These are phyloP conservation scores for Ceratocystis lukuohia DNA, from an alignment of 2,329 filamentous ascomycete species.

Conservation along the genomic window DNA sequence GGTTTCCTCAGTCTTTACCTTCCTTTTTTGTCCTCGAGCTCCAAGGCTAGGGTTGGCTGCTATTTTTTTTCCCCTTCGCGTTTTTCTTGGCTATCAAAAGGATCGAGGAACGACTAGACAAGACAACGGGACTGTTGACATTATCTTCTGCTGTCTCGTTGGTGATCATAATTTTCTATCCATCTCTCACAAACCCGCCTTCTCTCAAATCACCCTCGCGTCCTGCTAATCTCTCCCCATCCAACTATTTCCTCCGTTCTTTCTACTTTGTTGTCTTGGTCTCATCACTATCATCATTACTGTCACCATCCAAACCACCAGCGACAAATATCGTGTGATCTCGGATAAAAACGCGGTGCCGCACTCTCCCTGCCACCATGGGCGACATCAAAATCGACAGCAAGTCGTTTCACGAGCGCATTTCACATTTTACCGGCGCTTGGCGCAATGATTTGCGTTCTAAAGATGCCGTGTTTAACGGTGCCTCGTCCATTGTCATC, in stretches of 20 bases:
- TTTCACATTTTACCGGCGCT: slow-evolving; percentile 71
- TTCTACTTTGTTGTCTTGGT: neutral
- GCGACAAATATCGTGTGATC: neutral
- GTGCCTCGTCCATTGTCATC: slow-evolving; percentile 73
- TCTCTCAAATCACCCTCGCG: neutral
- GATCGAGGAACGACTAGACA: neutral
- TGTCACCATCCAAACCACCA: neutral
- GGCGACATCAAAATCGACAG: slow-evolving; percentile 90
- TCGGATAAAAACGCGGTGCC: slow-evolving; percentile 23
- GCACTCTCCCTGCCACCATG: slow-evolving; percentile 35
- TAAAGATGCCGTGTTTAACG: slow-evolving; percentile 72
- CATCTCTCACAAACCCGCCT: neutral
- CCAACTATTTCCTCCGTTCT: neutral
- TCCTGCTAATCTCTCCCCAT: neutral
- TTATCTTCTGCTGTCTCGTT: neutral
- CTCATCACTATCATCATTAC: neutral
- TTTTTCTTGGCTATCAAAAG: slow-evolving; percentile 5
- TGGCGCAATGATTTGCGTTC: slow-evolving; percentile 95
- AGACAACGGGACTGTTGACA: neutral
- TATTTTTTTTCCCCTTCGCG: slow-evolving; percentile 17
- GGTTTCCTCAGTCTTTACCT: neutral
- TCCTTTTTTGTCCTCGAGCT: neutral
- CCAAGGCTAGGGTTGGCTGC: neutral
- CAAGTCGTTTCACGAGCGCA: slow-evolving; percentile 83
- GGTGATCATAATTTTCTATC: neutral